Evolutionary conservation across 2,329 filamentous ascomycete genomes (phyloP).

Genomic region (Beauveria australis): DNA sequence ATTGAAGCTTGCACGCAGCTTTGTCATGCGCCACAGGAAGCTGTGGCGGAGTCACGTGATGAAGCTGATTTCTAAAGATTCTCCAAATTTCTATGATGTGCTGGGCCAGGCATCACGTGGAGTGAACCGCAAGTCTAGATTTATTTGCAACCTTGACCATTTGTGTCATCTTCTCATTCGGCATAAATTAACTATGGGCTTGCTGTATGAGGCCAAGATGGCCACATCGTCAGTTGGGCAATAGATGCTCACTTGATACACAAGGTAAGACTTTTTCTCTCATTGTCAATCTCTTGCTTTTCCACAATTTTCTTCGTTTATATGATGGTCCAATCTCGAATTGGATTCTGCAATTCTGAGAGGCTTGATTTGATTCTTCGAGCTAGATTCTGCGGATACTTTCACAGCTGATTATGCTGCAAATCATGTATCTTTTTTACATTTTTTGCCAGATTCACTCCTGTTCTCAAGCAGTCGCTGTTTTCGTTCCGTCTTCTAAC

Average conservation of each 20-base stretch:
- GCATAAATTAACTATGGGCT: no score
- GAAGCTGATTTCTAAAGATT: conserved; percentile 4
- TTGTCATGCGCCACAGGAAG: neutral
- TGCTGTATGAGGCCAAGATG: no score
- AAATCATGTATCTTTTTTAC: neutral
- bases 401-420: conserved; percentile 9
- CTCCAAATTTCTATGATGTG: neutral
- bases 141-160: neutral
- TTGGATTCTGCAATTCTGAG: conserved; percentile 45
- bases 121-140: neutral
- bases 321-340: conserved; percentile 30
- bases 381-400: conserved; percentile 15
- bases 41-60: conserved; percentile 6
- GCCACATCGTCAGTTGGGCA: neutral
- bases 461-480: no score
- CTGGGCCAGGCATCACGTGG: neutral
- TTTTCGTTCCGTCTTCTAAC: neutral
- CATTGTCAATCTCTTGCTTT: neutral
- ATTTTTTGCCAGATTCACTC: neutral
- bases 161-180: neutral
- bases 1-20: conserved; percentile 1
- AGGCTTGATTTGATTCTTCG: conserved; percentile 23
- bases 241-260: neutral
- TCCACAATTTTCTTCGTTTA: neutral
- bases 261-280: neutral